Conservation (phyloP, 805 yeast genomes). For the Barnettozyma vustinii region DNA sequence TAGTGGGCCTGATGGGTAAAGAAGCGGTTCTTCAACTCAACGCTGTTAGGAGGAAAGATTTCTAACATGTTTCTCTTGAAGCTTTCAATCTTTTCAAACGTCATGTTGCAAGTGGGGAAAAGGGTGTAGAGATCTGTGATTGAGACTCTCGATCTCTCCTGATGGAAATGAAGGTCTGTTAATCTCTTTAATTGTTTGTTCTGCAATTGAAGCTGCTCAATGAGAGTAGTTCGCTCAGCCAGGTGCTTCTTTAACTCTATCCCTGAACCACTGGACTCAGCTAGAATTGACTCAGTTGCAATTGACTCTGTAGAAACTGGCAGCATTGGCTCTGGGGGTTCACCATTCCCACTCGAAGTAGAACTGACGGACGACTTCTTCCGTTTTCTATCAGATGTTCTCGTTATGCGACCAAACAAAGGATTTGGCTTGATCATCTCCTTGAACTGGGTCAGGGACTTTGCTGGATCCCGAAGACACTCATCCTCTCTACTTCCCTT, state of each 20-base stretch:
- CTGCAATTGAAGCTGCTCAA: neutral
- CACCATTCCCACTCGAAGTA: neutral
- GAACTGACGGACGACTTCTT: neutral
- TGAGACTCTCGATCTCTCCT: neutral
- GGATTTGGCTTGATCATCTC: slow-evolving; percentile 18
- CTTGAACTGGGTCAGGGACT: slow-evolving; percentile 14
- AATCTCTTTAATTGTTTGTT: neutral
- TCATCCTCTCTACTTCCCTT: slow-evolving; percentile 12
- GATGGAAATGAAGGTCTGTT: neutral
- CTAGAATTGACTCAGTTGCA: neutral
- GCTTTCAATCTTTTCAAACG: neutral
- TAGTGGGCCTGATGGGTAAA: slow-evolving; percentile 10
- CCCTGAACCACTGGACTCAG: neutral
- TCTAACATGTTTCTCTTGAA: slow-evolving; percentile 10
- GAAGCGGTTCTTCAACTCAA: slow-evolving; percentile 14
- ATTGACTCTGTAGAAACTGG: neutral
- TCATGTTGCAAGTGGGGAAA: slow-evolving; percentile 4
- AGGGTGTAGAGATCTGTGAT: slow-evolving; percentile 1
- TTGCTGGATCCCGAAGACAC: slow-evolving; percentile 15
- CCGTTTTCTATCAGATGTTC: neutral
- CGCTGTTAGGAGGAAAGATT: slow-evolving; percentile 10
- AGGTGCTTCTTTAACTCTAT: neutral
- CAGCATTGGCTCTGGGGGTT: neutral
- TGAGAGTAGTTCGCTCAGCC: neutral
- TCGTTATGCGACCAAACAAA: slow-evolving; percentile 16